Percentiles rank a stretch among this genome's conserved stretches.
phyloP scores from a whole-genome alignment of 225 moss, liverwort and hornwort species.

The Straminergon stramineum region DNA sequence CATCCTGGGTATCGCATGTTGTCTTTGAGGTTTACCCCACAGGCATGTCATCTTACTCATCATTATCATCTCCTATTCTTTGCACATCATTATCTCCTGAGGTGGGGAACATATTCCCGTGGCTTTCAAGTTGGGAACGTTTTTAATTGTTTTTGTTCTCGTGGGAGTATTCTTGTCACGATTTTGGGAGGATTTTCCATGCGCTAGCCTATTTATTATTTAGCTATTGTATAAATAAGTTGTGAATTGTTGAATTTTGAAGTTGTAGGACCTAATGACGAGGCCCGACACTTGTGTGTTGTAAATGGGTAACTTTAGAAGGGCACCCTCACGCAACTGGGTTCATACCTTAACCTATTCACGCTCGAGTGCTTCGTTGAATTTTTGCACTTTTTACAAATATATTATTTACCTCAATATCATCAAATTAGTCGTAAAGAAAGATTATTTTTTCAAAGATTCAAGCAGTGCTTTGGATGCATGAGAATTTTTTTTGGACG shows the following conservation, averaged over 20 bases:
- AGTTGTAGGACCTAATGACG: background rate
- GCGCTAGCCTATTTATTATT: background rate
- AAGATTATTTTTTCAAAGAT: too few relatives aligned
- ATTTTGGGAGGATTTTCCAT: background rate
- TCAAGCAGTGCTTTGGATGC: background rate
- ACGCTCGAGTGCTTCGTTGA: background rate
- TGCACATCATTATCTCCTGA: background rate
- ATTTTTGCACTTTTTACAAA: background rate
- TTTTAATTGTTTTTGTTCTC: background rate
- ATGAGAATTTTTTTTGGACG: background rate
- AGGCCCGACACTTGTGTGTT: background rate
- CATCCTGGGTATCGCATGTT: slow-evolving; percentile 82
- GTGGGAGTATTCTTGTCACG: background rate
- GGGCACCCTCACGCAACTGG: background rate
- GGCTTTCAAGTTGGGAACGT: background rate
- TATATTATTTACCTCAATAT: background rate
- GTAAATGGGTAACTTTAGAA: background rate
- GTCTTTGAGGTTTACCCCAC: slow-evolving; percentile 72
- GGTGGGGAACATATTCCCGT: background rate
- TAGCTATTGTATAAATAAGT: background rate
- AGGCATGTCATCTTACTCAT: slow-evolving; percentile 28
- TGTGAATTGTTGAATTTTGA: background rate
- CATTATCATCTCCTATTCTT: background rate
- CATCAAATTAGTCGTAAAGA: background rate
- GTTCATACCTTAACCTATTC: too few relatives aligned